phyloP scores from a whole-genome alignment of 1,284 basidiomycete species.

The Microbotryum saponariae region DNA sequence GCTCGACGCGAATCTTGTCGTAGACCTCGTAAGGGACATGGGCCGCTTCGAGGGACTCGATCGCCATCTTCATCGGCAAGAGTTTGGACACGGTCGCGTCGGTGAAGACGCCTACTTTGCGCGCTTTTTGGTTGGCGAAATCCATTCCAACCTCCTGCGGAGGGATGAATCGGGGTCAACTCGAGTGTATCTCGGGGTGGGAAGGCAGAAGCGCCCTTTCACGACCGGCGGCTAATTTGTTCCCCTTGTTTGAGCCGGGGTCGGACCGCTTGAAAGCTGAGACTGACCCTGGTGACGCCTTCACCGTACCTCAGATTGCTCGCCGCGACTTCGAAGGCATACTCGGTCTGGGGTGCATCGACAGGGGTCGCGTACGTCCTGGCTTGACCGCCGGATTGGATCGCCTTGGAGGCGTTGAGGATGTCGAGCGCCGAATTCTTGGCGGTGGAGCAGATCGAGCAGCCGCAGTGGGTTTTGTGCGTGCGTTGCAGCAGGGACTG shows the following conservation, averaged over 20 bases:
- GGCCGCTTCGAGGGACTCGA: slow-evolving; percentile 64
- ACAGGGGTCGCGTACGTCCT: slow-evolving; percentile 65
- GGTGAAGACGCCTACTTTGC: slow-evolving; percentile 86
- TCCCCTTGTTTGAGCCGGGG: background rate
- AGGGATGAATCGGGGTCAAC: too few species aligned
- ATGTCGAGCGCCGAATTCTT: slow-evolving; percentile 12
- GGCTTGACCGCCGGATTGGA: slow-evolving; percentile 19
- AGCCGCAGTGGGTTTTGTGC: slow-evolving; percentile 29
- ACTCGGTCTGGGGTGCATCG: slow-evolving; percentile 64
- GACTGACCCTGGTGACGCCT: slow-evolving; percentile 58
- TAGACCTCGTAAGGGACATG: slow-evolving; percentile 65
- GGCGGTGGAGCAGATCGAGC: slow-evolving; percentile 24
- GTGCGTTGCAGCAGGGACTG: slow-evolving; percentile 4
- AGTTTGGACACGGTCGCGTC: slow-evolving; percentile 77
- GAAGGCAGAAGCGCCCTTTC: too few species aligned
- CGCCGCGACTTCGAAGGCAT: slow-evolving; percentile 94
- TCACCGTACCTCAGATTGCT: slow-evolving; percentile 60
- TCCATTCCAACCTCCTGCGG: slow-evolving; percentile 79
- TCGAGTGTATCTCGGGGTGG: too few species aligned
- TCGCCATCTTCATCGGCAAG: slow-evolving; percentile 61
- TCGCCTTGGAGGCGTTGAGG: slow-evolving; percentile 22
- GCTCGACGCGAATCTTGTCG: slow-evolving; percentile 77
- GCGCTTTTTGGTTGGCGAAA: slow-evolving; percentile 78
- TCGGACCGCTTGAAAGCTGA: background rate
- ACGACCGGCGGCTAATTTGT: background rate